These are phyloP conservation scores for Ilyonectria sp. DNA, from an alignment of 2,329 filamentous ascomycete genomes.

Conservation along the genomic window DNA sequence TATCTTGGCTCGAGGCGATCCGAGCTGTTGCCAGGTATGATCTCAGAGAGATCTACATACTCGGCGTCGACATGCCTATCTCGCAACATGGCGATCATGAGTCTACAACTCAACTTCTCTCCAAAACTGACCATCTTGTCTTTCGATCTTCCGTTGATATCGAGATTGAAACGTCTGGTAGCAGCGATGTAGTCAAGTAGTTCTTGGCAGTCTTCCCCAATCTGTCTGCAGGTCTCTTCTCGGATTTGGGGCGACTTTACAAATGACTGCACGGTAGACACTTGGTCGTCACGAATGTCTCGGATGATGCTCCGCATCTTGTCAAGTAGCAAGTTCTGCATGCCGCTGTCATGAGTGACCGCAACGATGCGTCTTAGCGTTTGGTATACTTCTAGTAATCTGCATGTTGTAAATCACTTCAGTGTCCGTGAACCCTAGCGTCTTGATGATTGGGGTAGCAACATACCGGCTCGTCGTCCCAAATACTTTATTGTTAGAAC, in stretches of 20 bases:
- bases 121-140: constrained; percentile 94
- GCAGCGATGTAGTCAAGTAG: constrained; percentile 81
- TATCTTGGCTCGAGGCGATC: constrained; percentile 66
- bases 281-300: constrained; percentile 86
- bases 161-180: constrained; percentile 76
- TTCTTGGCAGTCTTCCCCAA: constrained; percentile 82
- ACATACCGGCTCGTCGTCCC: constrained; percentile 94
- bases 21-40: constrained; percentile 75
- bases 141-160: constrained; percentile 84
- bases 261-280: constrained; percentile 78
- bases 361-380: too few species aligned
- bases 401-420: too few species aligned
- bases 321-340: too few species aligned
- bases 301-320: constrained; percentile 60
- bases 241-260: constrained; percentile 71
- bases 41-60: constrained; percentile 90
- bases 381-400: too few species aligned
- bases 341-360: too few species aligned
- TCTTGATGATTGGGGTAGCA: constrained; percentile 21
- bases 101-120: constrained; percentile 94
- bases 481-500: constrained; percentile 92
- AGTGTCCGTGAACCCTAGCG: too few species aligned
- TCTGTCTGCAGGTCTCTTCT: constrained; percentile 68
- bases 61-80: constrained; percentile 87
- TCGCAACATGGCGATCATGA: constrained; percentile 87